Base-by-base conservation (phyloP, 2,329 filamentous ascomycete genomes). In the Neoarthrinium moseri region DNA sequence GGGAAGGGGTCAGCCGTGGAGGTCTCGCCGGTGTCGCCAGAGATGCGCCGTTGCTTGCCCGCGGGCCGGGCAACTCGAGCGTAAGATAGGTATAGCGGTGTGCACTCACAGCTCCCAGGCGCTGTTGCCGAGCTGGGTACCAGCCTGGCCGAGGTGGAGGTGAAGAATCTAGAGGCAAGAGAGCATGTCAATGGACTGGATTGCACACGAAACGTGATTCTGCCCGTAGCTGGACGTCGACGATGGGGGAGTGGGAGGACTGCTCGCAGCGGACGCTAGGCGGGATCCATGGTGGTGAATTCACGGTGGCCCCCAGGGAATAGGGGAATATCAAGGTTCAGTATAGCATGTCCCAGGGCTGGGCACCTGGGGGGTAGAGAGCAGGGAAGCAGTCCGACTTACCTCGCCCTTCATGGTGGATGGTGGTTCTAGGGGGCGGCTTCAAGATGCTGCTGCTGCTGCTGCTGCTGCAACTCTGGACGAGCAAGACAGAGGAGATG, bases 41-140 rank as follows among this genome's bases (percentile, higher is more conserved):
- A n/a, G n/a, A n/a, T n/a, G n/a, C n/a, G n/a, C n/a, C n/a, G n/a
- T n/a, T n/a, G n/a, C n/a, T n/a, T n/a, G n/a, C n/a, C n/a, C n/a
- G n/a, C n/a, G n/a, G n/a, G n/a, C n/a, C n/a, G n/a, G n/a, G n/a
- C n/a, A n/a, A 45, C 45, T 59, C 63, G 47, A 30, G 24, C 36
- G 39, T 36, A 39, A 33, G 36, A 48, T 43, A 45, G 20, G n/a
- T n/a, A 26, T 45, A 45, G 47, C 53, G 52, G 57, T 60, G 59
- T 62, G 56, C 46, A 74, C 83, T 64, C 79, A 87, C 84, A 87
- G 82, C 72, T 87, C 84, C 84, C 84, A 87, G 59, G 84, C 84
- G 65, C 81, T 84, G 76, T 86, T 86, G 63, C 84, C 84, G 54
- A 87, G 81, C 80, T 87, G 84, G 64, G 77, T 81, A 71, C 84